Conservation (phyloP, 1,284 basidiomycete genomes). For the Omphalotus olearius region DNA sequence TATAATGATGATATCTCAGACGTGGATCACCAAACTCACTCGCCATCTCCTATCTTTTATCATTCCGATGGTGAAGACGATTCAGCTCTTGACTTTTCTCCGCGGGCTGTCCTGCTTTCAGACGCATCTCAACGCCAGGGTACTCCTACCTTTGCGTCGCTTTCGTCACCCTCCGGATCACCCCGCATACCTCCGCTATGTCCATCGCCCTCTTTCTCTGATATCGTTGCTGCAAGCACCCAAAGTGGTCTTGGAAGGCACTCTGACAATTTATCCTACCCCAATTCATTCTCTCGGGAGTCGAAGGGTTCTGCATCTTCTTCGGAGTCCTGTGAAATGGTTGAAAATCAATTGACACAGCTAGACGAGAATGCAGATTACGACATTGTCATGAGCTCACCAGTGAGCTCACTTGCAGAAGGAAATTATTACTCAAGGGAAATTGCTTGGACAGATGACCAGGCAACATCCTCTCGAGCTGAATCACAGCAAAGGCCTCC, state of each 20-base stretch:
- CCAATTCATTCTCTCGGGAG: conserved; percentile 10
- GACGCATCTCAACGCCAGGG: conserved; percentile 1
- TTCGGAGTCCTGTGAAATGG: conserved; percentile 24
- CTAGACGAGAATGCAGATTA: conserved; percentile 17
- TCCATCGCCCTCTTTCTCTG: conserved; percentile 33
- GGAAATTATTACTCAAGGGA: background rate
- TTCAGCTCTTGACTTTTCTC: background rate
- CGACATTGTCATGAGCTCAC: background rate
- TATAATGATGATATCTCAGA: background rate
- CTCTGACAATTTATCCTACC: background rate
- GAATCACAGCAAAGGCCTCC: background rate
- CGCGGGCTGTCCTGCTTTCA: background rate
- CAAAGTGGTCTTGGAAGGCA: conserved; percentile 9
- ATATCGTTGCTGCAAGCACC: conserved; percentile 23
- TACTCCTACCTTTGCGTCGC: conserved; percentile 28
- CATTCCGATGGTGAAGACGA: background rate
- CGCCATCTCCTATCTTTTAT: background rate
- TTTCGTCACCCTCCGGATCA: conserved; percentile 32
- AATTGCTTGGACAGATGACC: background rate
- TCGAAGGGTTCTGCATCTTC: conserved; percentile 10
- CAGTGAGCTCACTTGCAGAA: background rate
- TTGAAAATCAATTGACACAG: conserved; percentile 30
- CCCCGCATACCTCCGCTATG: conserved; percentile 18
- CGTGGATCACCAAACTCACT: background rate
- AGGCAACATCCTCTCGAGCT: background rate